phyloP scores from a whole-genome alignment of 2,329 filamentous ascomycete genomes.

The Diaporthe helianthi region DNA sequence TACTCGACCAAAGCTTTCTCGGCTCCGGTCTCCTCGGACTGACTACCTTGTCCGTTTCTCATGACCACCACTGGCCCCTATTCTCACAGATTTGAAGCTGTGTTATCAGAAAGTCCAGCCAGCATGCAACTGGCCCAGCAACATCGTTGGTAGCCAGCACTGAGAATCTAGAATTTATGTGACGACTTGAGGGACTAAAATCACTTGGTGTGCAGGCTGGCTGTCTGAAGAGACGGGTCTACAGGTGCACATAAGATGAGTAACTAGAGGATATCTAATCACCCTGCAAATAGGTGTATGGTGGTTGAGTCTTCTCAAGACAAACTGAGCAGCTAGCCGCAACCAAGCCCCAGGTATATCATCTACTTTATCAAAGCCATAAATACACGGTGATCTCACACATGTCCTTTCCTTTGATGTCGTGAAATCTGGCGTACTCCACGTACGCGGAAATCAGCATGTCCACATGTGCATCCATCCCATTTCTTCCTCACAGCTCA shows the following conservation, averaged over 20 bases:
- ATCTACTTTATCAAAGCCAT: not conserved
- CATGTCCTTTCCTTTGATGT: not conserved
- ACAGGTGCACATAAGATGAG: too few relatives aligned
- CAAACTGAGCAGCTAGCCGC: too few relatives aligned
- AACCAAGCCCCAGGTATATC: not conserved
- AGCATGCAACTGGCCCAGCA: not conserved
- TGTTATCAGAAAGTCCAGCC: not conserved
- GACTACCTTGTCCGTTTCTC: not conserved
- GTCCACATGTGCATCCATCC: not conserved
- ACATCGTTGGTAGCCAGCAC: not conserved
- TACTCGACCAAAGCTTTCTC: not conserved
- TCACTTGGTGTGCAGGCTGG: too few relatives aligned
- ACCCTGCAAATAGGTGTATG: too few relatives aligned
- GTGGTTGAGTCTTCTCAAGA: too few relatives aligned
- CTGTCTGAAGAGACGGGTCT: not conserved
- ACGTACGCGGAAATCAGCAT: not conserved
- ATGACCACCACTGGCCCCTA: not conserved
- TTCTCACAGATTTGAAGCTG: not conserved
- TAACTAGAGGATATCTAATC: too few relatives aligned
- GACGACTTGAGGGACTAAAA: too few relatives aligned
- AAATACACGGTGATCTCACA: not conserved
- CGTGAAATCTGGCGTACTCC: not conserved
- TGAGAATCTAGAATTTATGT: too few relatives aligned
- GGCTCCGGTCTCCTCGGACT: not conserved
- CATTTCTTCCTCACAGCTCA: not conserved